These are phyloP conservation scores for Boletus pseudopeckii DNA, from an alignment of 768 basidiomycete genomes.

Conservation along the genomic window DNA sequence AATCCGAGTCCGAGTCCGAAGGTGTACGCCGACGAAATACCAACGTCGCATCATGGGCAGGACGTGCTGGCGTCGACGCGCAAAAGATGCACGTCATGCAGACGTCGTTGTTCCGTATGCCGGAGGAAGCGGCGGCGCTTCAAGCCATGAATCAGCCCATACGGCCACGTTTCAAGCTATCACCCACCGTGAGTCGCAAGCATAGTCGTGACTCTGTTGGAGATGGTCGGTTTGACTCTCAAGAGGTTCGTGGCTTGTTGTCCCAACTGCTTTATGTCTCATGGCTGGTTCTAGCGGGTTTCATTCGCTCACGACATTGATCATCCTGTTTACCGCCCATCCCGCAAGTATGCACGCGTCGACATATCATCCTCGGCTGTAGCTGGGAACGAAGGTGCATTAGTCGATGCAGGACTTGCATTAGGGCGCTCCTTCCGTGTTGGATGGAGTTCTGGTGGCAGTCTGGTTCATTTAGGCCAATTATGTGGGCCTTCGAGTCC, in stretches of 20 bases:
- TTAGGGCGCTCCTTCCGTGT: conserved; percentile 87
- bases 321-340: conserved; percentile 65
- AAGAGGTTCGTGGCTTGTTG: conserved; percentile 47
- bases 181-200: conserved; percentile 52
- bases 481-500: conserved; percentile 57
- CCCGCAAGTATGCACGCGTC: conserved; percentile 77
- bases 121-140: conserved; percentile 68
- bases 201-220: conserved; percentile 79
- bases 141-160: conserved; percentile 47
- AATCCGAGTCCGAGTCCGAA: conserved; percentile 15
- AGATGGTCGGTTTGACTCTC: conserved; percentile 59
- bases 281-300: conserved; percentile 48
- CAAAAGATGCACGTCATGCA: conserved; percentile 95
- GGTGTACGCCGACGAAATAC: conserved; percentile 33
- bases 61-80: conserved; percentile 72
- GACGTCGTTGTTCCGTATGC: conserved; percentile 75
- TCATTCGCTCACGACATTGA: conserved; percentile 77
- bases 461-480: conserved; percentile 70
- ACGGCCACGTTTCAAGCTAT: conserved; percentile 34
- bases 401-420: conserved; percentile 80
- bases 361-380: conserved; percentile 64
- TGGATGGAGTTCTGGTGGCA: conserved; percentile 84
- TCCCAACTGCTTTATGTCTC: not conserved
- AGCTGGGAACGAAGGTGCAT: conserved; percentile 57
- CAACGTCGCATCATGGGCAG: conserved; percentile 66